Evolutionary conservation across 2,329 filamentous ascomycete species (phyloP).

Genomic region (Penicillium sp.): DNA sequence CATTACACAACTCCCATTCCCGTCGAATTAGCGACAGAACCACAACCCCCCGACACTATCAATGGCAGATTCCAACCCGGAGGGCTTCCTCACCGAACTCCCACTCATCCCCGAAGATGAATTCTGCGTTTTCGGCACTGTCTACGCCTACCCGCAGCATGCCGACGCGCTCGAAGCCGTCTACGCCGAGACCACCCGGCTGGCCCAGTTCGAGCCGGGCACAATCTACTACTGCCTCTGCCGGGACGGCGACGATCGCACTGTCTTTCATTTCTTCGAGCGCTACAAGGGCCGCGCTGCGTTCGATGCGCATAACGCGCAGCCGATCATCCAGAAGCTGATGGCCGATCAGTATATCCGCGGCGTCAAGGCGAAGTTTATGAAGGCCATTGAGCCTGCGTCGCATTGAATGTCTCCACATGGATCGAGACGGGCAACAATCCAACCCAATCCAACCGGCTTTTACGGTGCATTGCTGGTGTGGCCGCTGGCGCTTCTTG

Average conservation of each 20-base stretch:
- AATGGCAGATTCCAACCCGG: constrained; percentile 1
- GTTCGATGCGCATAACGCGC: constrained; percentile 12
- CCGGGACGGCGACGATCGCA: constrained; percentile 5
- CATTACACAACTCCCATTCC: too few species aligned
- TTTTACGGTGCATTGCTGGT: too few species aligned
- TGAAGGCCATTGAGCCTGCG: constrained; percentile 1
- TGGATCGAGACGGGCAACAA: too few species aligned
- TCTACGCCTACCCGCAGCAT: constrained; percentile 11
- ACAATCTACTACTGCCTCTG: constrained; percentile 12
- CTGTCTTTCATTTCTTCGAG: constrained; percentile 13
- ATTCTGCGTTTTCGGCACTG: constrained; percentile 12
- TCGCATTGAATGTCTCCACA: not conserved
- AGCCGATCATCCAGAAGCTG: constrained; percentile 14
- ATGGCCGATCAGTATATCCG: constrained; percentile 10
- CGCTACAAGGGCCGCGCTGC: constrained; percentile 7
- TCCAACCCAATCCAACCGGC: too few species aligned
- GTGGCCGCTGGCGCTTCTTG: too few species aligned
- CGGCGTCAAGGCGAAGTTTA: constrained; percentile 12
- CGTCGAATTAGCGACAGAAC: too few species aligned
- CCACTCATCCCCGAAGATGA: constrained; percentile 7
- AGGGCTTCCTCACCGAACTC: constrained; percentile 7
- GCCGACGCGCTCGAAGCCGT: constrained; percentile 13
- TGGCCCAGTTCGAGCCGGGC: constrained; percentile 11
- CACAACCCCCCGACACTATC: too few species aligned
- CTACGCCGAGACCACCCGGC: constrained; percentile 13